A percentile compares a stretch with the other conserved stretches of the same genome.
These are phyloP conservation scores for Kwoniella botswanensis DNA, from an alignment of 768 basidiomycete genomes.

Conservation along the genomic window DNA sequence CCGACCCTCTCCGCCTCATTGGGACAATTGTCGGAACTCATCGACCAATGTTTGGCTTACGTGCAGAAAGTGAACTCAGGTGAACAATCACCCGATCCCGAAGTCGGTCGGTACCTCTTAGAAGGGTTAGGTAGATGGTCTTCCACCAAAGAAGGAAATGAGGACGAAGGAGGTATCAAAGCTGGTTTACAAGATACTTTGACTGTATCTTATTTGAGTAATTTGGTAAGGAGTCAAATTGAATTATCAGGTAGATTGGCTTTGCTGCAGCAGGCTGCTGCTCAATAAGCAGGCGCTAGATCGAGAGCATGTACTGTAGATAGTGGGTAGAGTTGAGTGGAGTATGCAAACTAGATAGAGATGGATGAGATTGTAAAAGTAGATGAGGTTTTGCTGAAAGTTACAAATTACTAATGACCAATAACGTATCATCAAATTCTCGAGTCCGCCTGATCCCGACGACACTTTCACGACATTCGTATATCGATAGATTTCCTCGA, in stretches of 20 bases:
- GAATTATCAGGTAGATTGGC: conserved; percentile 88
- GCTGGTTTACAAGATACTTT: conserved; percentile 72
- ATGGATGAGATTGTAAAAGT: too few relatives aligned
- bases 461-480: too few relatives aligned
- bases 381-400: too few relatives aligned
- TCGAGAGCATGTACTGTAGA: background rate
- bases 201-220: conserved; percentile 93
- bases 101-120: conserved; percentile 88
- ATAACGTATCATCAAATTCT: too few relatives aligned
- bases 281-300: background rate
- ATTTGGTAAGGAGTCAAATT: conserved; percentile 88
- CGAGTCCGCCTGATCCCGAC: too few relatives aligned
- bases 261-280: conserved; percentile 62
- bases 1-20: conserved; percentile 78
- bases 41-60: conserved; percentile 83
- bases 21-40: conserved; percentile 71
- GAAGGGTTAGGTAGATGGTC: conserved; percentile 65
- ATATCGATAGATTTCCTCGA: too few relatives aligned
- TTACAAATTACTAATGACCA: too few relatives aligned
- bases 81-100: conserved; percentile 76
- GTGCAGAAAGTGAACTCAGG: conserved; percentile 76
- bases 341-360: too few relatives aligned
- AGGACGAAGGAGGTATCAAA: conserved; percentile 61
- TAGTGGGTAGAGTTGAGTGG: background rate
- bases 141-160: conserved; percentile 56